Conservation (phyloP, 345 rosid genomes). For the Firmiana major region DNA sequence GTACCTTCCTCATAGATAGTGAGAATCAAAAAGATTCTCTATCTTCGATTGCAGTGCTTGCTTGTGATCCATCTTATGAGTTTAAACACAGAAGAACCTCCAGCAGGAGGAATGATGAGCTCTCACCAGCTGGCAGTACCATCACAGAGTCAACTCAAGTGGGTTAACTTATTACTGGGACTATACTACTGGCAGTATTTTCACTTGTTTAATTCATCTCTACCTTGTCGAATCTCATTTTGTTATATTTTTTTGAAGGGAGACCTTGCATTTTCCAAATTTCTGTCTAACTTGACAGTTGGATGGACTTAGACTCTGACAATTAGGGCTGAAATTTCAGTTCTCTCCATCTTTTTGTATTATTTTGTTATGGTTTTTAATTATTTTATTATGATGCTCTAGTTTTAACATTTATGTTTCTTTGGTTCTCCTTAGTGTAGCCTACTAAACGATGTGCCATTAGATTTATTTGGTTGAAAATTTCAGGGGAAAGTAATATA, state of each 20-base stretch:
- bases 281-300: not conserved
- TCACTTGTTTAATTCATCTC: slow-evolving; percentile 4
- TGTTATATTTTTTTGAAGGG: not conserved
- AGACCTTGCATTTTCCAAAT: not conserved
- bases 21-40: slow-evolving; percentile 50
- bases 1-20: slow-evolving; percentile 53
- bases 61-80: slow-evolving; percentile 53
- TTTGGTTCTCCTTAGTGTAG: not conserved
- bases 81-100: slow-evolving; percentile 63
- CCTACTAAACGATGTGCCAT: not conserved
- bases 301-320: not conserved
- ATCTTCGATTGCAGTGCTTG: slow-evolving; percentile 43
- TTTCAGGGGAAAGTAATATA: not conserved
- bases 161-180: slow-evolving; percentile 48
- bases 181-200: slow-evolving; percentile 41
- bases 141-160: slow-evolving; percentile 68
- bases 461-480: not conserved
- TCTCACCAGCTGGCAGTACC: slow-evolving; percentile 59
- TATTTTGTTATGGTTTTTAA: not conserved
- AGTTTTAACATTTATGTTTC: not conserved
- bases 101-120: slow-evolving; percentile 78
- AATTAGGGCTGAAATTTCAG: not conserved
- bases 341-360: not conserved
- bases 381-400: not conserved
- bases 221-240: not conserved